phyloP scores from a whole-genome alignment of 225 moss, liverwort and hornwort species.

The Sphagnum contortum region DNA sequence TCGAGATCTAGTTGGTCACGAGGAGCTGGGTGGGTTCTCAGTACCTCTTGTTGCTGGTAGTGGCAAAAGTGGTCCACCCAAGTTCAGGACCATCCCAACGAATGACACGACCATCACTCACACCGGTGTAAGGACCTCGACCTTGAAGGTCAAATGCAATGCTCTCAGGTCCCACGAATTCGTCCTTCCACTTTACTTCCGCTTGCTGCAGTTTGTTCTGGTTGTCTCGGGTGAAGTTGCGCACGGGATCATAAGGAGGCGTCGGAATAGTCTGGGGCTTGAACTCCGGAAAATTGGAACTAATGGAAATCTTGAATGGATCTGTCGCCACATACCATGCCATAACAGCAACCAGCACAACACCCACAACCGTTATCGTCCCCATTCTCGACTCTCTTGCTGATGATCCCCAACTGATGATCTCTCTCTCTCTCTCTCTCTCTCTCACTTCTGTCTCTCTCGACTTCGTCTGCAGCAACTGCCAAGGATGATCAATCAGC shows the following conservation, averaged over 20 bases:
- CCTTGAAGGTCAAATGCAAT: slow-evolving; percentile 68
- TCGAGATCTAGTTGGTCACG: too few relatives aligned
- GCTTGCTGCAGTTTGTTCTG: slow-evolving; percentile 34
- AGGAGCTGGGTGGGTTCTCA: too few relatives aligned
- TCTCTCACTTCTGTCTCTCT: too few relatives aligned
- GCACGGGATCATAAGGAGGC: slow-evolving; percentile 22
- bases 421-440: too few relatives aligned
- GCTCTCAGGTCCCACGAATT: slow-evolving; percentile 80
- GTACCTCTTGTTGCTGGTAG: slow-evolving; percentile 50
- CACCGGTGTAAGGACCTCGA: slow-evolving; percentile 73
- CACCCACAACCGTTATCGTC: slow-evolving; percentile 8
- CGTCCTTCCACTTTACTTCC: slow-evolving; percentile 18
- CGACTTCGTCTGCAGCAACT: too few relatives aligned
- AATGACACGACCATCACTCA: slow-evolving; percentile 71
- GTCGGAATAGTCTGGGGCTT: slow-evolving; percentile 31
- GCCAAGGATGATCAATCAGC: too few relatives aligned
- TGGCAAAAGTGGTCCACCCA: slow-evolving; percentile 81
- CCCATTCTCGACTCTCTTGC: slow-evolving; percentile 10
- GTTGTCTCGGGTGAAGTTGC: slow-evolving; percentile 21
- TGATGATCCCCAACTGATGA: too few relatives aligned
- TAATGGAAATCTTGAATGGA: slow-evolving; percentile 28
- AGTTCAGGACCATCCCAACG: slow-evolving; percentile 68
- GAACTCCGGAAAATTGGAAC: slow-evolving; percentile 29
- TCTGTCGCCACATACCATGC: slow-evolving; percentile 39
- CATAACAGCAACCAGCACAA: slow-evolving; percentile 18